phyloP scores from a whole-genome alignment of 768 basidiomycete species.

The Fistulinella prunicolor region DNA sequence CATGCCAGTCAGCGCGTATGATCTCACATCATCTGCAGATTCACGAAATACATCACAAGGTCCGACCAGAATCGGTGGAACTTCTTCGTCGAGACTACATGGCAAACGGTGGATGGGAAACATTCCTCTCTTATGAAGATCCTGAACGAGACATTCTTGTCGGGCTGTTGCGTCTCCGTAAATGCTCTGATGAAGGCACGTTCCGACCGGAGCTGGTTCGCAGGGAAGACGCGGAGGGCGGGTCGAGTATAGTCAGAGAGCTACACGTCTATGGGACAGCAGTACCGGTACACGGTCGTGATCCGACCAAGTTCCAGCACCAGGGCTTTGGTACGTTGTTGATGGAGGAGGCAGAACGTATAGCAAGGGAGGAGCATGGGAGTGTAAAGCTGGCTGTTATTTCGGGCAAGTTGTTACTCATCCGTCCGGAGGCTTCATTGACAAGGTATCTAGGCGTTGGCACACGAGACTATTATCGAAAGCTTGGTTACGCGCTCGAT shows the following conservation, averaged over 20 bases:
- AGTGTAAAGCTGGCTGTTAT: constrained; percentile 97
- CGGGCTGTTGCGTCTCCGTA: constrained; percentile 86
- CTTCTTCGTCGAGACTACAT: constrained; percentile 92
- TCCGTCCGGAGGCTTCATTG: not conserved
- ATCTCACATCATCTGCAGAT: constrained; percentile 55
- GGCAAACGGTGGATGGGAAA: constrained; percentile 99
- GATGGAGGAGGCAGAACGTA: constrained; percentile 99
- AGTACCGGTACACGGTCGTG: constrained; percentile 93
- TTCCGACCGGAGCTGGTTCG: constrained; percentile 89
- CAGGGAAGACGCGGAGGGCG: constrained; percentile 66
- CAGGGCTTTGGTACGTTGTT: constrained; percentile 94
- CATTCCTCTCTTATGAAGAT: constrained; percentile 98
- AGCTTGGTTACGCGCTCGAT: constrained; percentile 90
- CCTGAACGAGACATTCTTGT: constrained; percentile 96
- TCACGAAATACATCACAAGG: constrained; percentile 98
- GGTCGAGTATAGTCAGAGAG: constrained; percentile 91
- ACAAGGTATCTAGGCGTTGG: constrained; percentile 68
- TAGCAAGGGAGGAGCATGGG: constrained; percentile 95
- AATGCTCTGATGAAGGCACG: constrained; percentile 96
- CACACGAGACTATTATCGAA: constrained; percentile 94
- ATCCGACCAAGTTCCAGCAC: constrained; percentile 98
- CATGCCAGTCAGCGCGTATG: not conserved
- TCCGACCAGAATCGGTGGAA: constrained; percentile 92
- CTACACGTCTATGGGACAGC: constrained; percentile 98
- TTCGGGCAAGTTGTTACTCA: constrained; percentile 57